Base-by-base conservation (phyloP, 2,329 filamentous ascomycete genomes). In the Penicillium sp. region DNA sequence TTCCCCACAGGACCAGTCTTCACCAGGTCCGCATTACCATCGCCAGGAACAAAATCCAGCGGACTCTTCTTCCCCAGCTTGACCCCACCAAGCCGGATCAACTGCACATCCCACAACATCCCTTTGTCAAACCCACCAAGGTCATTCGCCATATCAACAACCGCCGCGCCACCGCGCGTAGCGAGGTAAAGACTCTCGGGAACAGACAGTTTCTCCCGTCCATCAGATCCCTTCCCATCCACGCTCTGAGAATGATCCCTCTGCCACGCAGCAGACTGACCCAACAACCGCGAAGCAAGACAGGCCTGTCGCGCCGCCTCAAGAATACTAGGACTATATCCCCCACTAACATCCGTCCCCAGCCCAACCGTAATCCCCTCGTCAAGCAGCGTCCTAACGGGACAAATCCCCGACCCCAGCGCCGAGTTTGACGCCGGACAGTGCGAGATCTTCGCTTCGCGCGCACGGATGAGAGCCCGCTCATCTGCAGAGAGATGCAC, bases 281-380 rank as follows among this genome's bases (percentile, higher is more conserved):
- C 87, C 82, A 45, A 89, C 76, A 78, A 88, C 31, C 92, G 79
- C 60, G 86, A 90, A 1, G 93, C 90, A 58, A 96, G 81, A 48
- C 86, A 82, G 0, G 93, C 91, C 67, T 94, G 89, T 15, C 92
- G 77, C 41, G 87, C 90, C n/a, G 90, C 86, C 61, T 94, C 89
- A 0, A 97, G 81, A 10, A 97, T 83, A 57, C 85, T 90, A 0
- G 90, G 82, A 52, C 86, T 89, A 70, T 93, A 97, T 0, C 94
- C 94, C 3, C 93, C 94, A 64, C 85, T 89, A 55, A 97, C 86
- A 71, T 99, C 94, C 0, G 93, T 97, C 0, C 94, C 94, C 0
- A 99, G 76, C 0, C 94, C 93, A 6, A 97, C 86, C 0, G 83
- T 85, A 44, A 97, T 80, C 0, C 90, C 91, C 50, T 82, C 80